Evolutionary conservation across 306 rosid species (phyloP).

Genomic region (Herpetospermum pedunculosum): DNA sequence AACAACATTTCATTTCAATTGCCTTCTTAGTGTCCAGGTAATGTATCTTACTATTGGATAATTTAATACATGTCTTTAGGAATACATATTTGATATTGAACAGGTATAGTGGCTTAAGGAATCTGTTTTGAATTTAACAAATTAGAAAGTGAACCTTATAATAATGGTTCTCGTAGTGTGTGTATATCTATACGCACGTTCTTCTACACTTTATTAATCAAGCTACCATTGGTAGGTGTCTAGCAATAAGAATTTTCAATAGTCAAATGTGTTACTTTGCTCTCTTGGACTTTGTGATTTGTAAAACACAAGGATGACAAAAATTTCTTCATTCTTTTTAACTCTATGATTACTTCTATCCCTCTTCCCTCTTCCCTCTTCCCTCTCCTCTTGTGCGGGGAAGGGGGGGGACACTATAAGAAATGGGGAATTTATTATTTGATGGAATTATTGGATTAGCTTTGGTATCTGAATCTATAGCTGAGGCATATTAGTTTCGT

Average conservation of each 20-base stretch:
- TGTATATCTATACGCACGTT: background rate
- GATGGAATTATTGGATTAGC: no score
- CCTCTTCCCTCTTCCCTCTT: background rate
- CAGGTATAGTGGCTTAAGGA: background rate
- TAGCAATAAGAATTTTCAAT: background rate
- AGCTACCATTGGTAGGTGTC: background rate
- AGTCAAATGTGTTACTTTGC: background rate
- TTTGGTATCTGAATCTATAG: no score
- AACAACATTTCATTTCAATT: conserved; percentile 85
- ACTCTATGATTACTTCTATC: background rate
- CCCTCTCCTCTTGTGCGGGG: background rate
- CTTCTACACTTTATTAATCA: background rate
- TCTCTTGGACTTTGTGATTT: background rate
- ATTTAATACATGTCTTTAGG: background rate
- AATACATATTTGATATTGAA: background rate
- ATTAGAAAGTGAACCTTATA: background rate
- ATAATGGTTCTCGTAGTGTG: background rate
- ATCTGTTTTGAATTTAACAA: background rate
- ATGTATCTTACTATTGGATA: conserved; percentile 8
- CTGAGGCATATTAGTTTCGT: no score
- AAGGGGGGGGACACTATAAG: background rate
- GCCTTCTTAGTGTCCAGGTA: conserved; percentile 92
- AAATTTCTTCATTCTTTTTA: background rate
- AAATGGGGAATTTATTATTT: background rate
- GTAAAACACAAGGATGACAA: background rate